Conservation (phyloP, 768 basidiomycete species). For the Russula olivacea region DNA sequence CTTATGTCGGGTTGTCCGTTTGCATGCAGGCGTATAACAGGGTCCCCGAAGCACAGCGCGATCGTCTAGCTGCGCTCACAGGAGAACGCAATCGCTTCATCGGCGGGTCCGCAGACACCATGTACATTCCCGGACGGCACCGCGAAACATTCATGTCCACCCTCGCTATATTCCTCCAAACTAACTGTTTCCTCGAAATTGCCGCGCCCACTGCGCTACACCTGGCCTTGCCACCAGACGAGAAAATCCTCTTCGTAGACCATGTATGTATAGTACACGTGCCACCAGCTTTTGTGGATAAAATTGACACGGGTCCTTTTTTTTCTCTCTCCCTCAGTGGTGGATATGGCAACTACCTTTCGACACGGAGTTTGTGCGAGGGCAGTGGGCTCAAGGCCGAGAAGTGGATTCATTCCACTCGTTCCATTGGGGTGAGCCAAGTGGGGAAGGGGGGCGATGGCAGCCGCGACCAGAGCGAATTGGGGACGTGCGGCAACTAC, state of each 20-base stretch:
- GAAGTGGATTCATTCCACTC: slow-evolving; percentile 50
- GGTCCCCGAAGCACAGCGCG: slow-evolving; percentile 35
- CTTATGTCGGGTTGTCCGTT: slow-evolving; percentile 40
- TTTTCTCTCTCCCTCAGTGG: slow-evolving; percentile 31
- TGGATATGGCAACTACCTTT: slow-evolving; percentile 47
- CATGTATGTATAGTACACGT: slow-evolving; percentile 33
- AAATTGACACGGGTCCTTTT: not conserved
- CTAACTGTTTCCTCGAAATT: slow-evolving; percentile 46
- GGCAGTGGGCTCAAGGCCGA: slow-evolving; percentile 41
- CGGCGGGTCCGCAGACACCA: slow-evolving; percentile 45
- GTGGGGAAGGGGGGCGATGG: slow-evolving; percentile 33
- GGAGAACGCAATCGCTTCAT: slow-evolving; percentile 36
- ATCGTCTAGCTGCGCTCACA: slow-evolving; percentile 34
- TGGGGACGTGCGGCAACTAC: slow-evolving; percentile 34
- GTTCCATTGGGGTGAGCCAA: slow-evolving; percentile 45
- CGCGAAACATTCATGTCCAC: slow-evolving; percentile 38
- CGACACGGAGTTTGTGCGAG: slow-evolving; percentile 41
- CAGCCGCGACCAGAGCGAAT: slow-evolving; percentile 33
- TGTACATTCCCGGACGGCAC: slow-evolving; percentile 44
- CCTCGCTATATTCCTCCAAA: slow-evolving; percentile 42
- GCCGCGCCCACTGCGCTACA: slow-evolving; percentile 43
- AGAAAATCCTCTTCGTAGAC: slow-evolving; percentile 43
- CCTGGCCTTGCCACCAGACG: slow-evolving; percentile 36
- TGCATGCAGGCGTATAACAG: slow-evolving; percentile 41
- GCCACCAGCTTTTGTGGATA: not conserved